Evolutionary conservation across 495 filamentous ascomycete species (phyloP).

Genomic region (Aspergillus taichungensis): DNA sequence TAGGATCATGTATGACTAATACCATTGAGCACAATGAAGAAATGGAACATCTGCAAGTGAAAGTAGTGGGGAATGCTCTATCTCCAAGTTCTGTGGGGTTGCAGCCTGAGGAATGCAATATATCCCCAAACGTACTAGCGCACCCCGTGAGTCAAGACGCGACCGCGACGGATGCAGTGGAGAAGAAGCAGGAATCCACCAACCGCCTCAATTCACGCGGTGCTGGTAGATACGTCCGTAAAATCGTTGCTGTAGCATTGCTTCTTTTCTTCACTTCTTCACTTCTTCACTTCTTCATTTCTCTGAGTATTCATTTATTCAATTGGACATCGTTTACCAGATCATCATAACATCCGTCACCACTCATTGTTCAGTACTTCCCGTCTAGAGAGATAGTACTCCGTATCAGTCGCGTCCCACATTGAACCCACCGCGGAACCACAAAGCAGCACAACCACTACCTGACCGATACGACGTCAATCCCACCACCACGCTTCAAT

Average conservation of each 20-base stretch:
- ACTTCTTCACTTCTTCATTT: too few relatives aligned
- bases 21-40: not conserved
- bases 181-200: too few relatives aligned
- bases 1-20: not conserved
- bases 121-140: slow-evolving; percentile 7
- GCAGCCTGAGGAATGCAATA: slow-evolving; percentile 19
- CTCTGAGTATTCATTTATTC: too few relatives aligned
- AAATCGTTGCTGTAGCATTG: too few relatives aligned
- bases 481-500: not conserved
- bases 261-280: too few relatives aligned
- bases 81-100: not conserved
- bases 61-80: not conserved
- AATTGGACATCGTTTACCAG: too few relatives aligned
- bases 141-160: slow-evolving; percentile 7
- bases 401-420: too few relatives aligned
- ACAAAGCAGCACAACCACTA: not conserved
- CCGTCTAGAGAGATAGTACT: too few relatives aligned
- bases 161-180: not conserved
- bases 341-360: too few relatives aligned
- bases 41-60: not conserved
- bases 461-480: not conserved
- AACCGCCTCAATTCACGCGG: not conserved
- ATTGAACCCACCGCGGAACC: not conserved
- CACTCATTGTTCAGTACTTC: too few relatives aligned
- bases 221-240: not conserved